phyloP scores from a whole-genome alignment of 1,139 yeast genomes.

The Wickerhamiella infanticola region DNA sequence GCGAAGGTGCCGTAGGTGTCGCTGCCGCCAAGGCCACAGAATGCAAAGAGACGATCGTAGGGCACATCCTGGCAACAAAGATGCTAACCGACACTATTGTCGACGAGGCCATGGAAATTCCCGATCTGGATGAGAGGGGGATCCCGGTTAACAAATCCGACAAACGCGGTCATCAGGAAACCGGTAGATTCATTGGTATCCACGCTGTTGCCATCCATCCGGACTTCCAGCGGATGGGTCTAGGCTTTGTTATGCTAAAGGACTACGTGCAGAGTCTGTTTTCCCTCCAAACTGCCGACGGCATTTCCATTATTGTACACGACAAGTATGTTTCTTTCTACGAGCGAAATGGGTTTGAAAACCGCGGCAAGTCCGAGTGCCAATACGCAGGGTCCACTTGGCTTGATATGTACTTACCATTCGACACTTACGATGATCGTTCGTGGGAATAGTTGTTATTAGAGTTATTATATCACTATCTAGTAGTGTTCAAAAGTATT shows the following conservation, averaged over 20 bases:
- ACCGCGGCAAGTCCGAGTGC: slow-evolving; percentile 46
- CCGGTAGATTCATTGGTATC: slow-evolving; percentile 59
- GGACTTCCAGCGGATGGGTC: slow-evolving; percentile 61
- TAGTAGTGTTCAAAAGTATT: background rate
- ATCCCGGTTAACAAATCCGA: slow-evolving; percentile 19
- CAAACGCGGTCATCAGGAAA: slow-evolving; percentile 59
- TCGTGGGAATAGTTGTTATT: background rate
- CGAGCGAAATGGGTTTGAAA: slow-evolving; percentile 59
- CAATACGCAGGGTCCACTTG: slow-evolving; percentile 46
- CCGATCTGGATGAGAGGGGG: slow-evolving; percentile 25
- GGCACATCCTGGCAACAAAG: slow-evolving; percentile 76
- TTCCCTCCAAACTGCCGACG: slow-evolving; percentile 73
- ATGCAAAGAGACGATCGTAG: slow-evolving; percentile 54
- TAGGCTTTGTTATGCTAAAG: slow-evolving; percentile 69
- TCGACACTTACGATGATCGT: slow-evolving; percentile 24
- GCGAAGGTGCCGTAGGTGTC: slow-evolving; percentile 22
- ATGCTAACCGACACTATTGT: slow-evolving; percentile 38
- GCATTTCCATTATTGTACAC: slow-evolving; percentile 61
- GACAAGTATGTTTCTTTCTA: slow-evolving; percentile 58
- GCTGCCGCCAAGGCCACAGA: slow-evolving; percentile 21
- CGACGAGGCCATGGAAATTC: slow-evolving; percentile 51
- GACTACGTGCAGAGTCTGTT: slow-evolving; percentile 85
- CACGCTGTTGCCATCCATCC: slow-evolving; percentile 73
- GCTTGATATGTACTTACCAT: slow-evolving; percentile 50
- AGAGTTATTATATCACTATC: too few species aligned